Conservation (phyloP, 2,329 filamentous ascomycete species). For the Aphanocladium album region DNA sequence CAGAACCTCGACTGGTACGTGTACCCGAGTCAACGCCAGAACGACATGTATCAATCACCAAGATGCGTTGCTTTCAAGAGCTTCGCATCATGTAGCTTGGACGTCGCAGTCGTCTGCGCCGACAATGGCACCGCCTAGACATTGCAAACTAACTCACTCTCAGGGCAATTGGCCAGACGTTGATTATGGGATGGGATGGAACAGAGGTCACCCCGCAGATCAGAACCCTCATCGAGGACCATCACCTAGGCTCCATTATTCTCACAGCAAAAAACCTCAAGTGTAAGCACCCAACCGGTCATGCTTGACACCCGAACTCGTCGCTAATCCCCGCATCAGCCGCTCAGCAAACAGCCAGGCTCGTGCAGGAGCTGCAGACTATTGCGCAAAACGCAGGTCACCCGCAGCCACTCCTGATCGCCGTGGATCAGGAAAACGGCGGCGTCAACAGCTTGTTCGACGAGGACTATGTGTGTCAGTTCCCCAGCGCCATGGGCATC, state of each 20-base stretch:
- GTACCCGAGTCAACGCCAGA: neutral
- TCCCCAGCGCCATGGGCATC: constrained; percentile 93
- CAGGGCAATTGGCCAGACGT: constrained; percentile 69
- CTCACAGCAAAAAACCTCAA: constrained; percentile 81
- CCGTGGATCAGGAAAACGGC: constrained; percentile 94
- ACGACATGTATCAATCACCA: too few species aligned
- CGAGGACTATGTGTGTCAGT: constrained; percentile 92
- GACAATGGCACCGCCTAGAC: neutral
- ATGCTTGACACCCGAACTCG: constrained; percentile 12
- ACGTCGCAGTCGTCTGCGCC: neutral
- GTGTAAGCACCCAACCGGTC: constrained; percentile 50
- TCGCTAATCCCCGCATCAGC: constrained; percentile 49
- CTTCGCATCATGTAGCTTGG: neutral
- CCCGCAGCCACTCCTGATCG: constrained; percentile 82
- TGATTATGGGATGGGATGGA: constrained; percentile 84
- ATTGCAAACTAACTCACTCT: neutral
- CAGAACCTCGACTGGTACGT: constrained; percentile 71
- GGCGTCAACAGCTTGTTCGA: constrained; percentile 96
- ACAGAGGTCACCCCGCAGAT: constrained; percentile 80
- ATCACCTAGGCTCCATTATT: constrained; percentile 84
- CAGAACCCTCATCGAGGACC: constrained; percentile 70
- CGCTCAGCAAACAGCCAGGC: constrained; percentile 79
- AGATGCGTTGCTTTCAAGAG: neutral
- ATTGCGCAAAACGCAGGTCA: constrained; percentile 89
- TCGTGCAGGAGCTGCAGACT: constrained; percentile 87